phyloP scores from a whole-genome alignment of 805 yeast species.

The Ogataea wickerhamii region DNA sequence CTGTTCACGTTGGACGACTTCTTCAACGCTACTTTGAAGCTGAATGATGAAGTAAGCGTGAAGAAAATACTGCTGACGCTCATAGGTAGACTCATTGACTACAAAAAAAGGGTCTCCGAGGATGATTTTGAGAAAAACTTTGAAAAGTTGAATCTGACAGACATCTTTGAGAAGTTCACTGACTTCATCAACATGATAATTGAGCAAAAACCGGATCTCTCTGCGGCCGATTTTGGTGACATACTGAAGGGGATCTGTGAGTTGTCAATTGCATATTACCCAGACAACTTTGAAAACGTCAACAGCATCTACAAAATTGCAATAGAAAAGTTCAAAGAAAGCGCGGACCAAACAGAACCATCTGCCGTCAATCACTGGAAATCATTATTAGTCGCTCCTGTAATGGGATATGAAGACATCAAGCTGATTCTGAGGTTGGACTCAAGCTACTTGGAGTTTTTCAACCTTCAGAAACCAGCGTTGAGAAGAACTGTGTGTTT shows the following conservation, averaged over 20 bases:
- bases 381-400: slow-evolving; percentile 46
- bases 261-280: slow-evolving; percentile 64
- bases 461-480: slow-evolving; percentile 45
- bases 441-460: slow-evolving; percentile 50
- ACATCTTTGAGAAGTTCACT: slow-evolving; percentile 64
- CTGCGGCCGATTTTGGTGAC: slow-evolving; percentile 60
- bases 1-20: slow-evolving; percentile 65
- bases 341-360: slow-evolving; percentile 15
- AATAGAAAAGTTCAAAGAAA: slow-evolving; percentile 30
- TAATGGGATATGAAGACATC: slow-evolving; percentile 39
- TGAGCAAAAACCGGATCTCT: slow-evolving; percentile 58
- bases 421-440: slow-evolving; percentile 36
- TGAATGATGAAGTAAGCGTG: slow-evolving; percentile 69
- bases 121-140: slow-evolving; percentile 19
- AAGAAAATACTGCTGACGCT: slow-evolving; percentile 64
- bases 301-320: slow-evolving; percentile 61
- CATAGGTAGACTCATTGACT: slow-evolving; percentile 65
- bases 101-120: slow-evolving; percentile 39
- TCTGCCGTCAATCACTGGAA: slow-evolving; percentile 27
- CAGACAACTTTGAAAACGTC: slow-evolving; percentile 55
- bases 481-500: slow-evolving; percentile 58
- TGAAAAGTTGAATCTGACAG: slow-evolving; percentile 15
- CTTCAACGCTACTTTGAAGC: slow-evolving; percentile 58
- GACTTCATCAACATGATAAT: slow-evolving; percentile 54
- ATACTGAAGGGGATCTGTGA: slow-evolving; percentile 64